Evolutionary conservation across 306 rosid genomes (phyloP).

Genomic region (Corylus heterophylla): DNA sequence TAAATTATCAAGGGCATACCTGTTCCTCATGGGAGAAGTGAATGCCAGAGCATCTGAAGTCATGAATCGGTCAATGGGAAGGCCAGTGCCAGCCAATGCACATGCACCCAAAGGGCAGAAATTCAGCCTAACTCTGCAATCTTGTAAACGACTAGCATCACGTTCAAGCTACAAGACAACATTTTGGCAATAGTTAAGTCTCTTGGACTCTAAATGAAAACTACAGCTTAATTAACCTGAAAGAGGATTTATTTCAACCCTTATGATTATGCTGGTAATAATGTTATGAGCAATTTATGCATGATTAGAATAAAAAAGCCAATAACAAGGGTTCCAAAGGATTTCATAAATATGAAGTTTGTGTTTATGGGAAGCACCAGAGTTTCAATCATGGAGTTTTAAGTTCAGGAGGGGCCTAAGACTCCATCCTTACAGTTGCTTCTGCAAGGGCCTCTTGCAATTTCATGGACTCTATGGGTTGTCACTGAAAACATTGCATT

Average conservation of each 20-base stretch:
- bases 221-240: no score
- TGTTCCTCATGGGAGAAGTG: conserved; percentile 88
- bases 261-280: not conserved
- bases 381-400: not conserved
- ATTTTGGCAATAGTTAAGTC: conserved; percentile 21
- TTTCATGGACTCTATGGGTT: not conserved
- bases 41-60: conserved; percentile 81
- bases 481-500: not conserved
- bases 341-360: not conserved
- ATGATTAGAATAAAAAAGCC: no score
- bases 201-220: not conserved
- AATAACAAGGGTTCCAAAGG: not conserved
- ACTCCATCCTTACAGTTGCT: not conserved
- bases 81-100: conserved; percentile 99
- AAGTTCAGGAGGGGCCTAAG: not conserved
- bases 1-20: conserved; percentile 46
- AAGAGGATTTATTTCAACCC: not conserved
- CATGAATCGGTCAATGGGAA: conserved; percentile 97
- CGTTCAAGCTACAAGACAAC: conserved; percentile 80
- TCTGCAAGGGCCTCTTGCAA: not conserved
- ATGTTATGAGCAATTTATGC: not conserved
- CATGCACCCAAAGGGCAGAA: conserved; percentile 91
- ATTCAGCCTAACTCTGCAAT: conserved; percentile 88
- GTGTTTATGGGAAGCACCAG: not conserved
- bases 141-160: conserved; percentile 79